Evolutionary conservation across 2,329 filamentous ascomycete genomes (phyloP), one percentile per base, ranked within the genome.

Genomic region (Neofusicoccum laricinum): DNA sequence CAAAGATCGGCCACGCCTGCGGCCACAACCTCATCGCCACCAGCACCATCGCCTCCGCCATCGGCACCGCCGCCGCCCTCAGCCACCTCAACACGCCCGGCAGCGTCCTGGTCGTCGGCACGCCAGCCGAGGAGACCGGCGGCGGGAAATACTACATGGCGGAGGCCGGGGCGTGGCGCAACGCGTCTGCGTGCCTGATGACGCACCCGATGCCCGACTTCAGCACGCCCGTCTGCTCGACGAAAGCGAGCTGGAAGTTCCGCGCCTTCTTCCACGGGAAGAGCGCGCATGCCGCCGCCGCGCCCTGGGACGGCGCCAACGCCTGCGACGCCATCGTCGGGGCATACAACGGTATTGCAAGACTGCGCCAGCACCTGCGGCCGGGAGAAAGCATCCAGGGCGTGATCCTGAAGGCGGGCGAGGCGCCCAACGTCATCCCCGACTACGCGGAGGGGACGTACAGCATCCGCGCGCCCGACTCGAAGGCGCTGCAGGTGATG

Each of bases 151-250:
- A 82, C 49, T 77, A 76, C 49, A 73, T 83, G 43, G 74, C 82
- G 8, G 68, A 77, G 25, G 77, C 77, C 1, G 79, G 80, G 2
- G 76, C 79, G 6, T 82, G 80, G 67, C 68, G 70, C 14, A 74
- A 77, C 43, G 73, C 79, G 34, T 71, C 76, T 25, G 48, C 48
- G 4, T 51, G 48, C 53, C 62, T 64, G 51, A 64, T 64, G 45
- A 70, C 75, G 5, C 77, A 79, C 64, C 76, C 77, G 7, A 80
- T 84, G 64, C 77, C 59, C 66, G 68, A 38, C 45, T 67, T 68
- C 46, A 71, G 81, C 1, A 86, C 84, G 1, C 80, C 82, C 3
- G 84, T 84, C 3, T 86, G 82, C 67, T 68, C 75, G 4, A 75
- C 77, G 43, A 78, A 32, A 82, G 82, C 0, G 81, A 82, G 14